Percentiles rank a stretch among this genome's conserved stretches.
These are phyloP conservation scores for Dioszegia aurantiaca DNA, from an alignment of 768 basidiomycete species.

Conservation along the genomic window DNA sequence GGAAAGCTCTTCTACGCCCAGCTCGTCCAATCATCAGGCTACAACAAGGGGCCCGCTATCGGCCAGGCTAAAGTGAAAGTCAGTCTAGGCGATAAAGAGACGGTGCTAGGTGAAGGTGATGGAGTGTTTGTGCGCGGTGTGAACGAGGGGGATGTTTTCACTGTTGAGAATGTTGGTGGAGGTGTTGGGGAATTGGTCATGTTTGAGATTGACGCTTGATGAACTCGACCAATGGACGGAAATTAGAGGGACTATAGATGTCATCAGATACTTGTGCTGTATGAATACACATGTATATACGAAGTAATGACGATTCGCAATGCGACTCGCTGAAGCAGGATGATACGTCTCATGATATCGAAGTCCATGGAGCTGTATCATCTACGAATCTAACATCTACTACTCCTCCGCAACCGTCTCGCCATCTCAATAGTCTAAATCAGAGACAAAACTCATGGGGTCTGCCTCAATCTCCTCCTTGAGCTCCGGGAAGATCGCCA, in stretches of 20 bases:
- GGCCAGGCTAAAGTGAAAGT: slow-evolving; percentile 61
- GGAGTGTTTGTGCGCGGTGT: slow-evolving; percentile 69
- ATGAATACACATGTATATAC: too few relatives aligned
- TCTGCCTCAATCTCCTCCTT: too few relatives aligned
- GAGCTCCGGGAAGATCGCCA: too few relatives aligned
- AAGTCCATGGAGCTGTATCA: too few relatives aligned
- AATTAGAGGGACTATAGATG: not conserved
- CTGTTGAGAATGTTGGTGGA: slow-evolving; percentile 62
- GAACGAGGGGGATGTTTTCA: slow-evolving; percentile 54
- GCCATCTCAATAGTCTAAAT: too few relatives aligned
- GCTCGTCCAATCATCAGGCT: slow-evolving; percentile 78
- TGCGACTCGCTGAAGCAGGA: too few relatives aligned
- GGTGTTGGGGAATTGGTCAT: slow-evolving; percentile 69
- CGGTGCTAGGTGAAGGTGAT: slow-evolving; percentile 78
- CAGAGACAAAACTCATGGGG: too few relatives aligned
- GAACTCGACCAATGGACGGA: too few relatives aligned
- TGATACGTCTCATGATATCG: too few relatives aligned
- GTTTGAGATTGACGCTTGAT: slow-evolving; percentile 66
- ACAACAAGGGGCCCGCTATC: slow-evolving; percentile 60
- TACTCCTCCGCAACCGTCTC: too few relatives aligned
- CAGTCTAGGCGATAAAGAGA: slow-evolving; percentile 51
- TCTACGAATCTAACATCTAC: too few relatives aligned
- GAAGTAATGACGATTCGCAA: too few relatives aligned
- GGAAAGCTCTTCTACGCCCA: slow-evolving; percentile 75
- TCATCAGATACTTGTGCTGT: not conserved